phyloP scores from a whole-genome alignment of 257 asterid genomes.

The Nicotiana tabacum region DNA sequence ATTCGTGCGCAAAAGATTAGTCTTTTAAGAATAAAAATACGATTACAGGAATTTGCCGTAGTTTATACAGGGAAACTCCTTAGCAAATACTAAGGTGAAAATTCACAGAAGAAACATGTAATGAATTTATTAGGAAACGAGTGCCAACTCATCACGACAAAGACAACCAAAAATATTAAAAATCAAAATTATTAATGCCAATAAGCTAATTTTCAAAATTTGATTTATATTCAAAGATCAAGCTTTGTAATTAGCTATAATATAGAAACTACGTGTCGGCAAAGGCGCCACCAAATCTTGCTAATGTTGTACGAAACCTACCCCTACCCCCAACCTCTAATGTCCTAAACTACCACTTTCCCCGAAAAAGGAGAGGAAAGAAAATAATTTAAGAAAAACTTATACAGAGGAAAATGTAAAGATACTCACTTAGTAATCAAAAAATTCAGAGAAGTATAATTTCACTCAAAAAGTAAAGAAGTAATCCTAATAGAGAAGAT shows the following conservation, averaged over 20 bases:
- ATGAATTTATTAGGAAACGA: not conserved
- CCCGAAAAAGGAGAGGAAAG: not conserved
- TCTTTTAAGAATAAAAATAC: not conserved
- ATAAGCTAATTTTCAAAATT: not conserved
- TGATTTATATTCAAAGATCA: not conserved
- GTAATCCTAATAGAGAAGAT: not conserved
- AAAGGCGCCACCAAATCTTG: not conserved
- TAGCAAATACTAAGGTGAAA: not conserved
- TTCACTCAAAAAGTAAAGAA: not conserved
- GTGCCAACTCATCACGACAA: conserved; percentile 9
- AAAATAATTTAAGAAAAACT: not conserved
- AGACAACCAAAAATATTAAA: not conserved
- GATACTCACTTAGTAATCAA: no score
- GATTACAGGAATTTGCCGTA: not conserved
- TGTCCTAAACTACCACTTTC: not conserved
- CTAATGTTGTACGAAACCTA: not conserved
- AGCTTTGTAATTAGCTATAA: not conserved
- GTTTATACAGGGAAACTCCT: not conserved
- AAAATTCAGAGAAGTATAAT: not conserved
- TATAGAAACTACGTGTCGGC: not conserved
- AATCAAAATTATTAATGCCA: not conserved
- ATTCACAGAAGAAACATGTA: not conserved
- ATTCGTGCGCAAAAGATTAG: not conserved
- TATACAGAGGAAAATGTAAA: not conserved
- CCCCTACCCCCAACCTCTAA: not conserved